phyloP scores from a whole-genome alignment of 345 rosid species.

The Bretschneidera sinensis region DNA sequence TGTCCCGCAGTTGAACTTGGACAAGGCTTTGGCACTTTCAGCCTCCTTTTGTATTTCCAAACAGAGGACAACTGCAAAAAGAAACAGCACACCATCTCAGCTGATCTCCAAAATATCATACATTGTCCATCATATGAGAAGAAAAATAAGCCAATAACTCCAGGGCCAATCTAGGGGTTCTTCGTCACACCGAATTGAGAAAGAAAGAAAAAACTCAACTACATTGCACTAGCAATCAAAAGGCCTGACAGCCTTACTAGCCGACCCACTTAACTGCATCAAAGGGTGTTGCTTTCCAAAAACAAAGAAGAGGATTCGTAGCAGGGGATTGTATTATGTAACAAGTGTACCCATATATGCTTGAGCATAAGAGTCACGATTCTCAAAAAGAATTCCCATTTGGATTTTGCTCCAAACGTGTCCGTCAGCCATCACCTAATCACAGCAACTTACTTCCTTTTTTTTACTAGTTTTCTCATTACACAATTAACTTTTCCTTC shows the following conservation, averaged over 20 bases:
- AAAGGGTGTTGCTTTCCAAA: not conserved
- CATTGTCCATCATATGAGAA: not conserved
- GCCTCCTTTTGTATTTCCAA: conserved; percentile 71
- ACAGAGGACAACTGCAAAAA: conserved; percentile 60
- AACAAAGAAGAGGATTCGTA: too few species aligned
- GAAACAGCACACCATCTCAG: conserved; percentile 9
- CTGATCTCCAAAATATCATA: not conserved
- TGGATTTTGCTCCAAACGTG: not conserved
- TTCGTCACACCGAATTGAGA: too few species aligned
- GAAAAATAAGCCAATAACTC: not conserved
- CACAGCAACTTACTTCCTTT: not conserved
- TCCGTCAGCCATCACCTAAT: not conserved
- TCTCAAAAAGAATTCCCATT: not conserved
- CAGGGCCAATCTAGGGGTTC: not conserved
- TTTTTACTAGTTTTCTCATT: too few species aligned
- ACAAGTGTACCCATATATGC: too few species aligned
- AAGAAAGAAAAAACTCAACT: too few species aligned
- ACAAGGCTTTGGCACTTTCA: conserved; percentile 75
- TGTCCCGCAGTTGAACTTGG: conserved; percentile 39
- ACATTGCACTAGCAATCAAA: too few species aligned
- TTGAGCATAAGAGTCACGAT: not conserved
- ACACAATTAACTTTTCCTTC: too few species aligned
- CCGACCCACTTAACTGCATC: not conserved
- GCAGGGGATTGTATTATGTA: too few species aligned
- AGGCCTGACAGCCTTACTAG: too few species aligned